Base-by-base conservation (phyloP, 1,284 basidiomycete species). In the Cronartium quercuum region DNA sequence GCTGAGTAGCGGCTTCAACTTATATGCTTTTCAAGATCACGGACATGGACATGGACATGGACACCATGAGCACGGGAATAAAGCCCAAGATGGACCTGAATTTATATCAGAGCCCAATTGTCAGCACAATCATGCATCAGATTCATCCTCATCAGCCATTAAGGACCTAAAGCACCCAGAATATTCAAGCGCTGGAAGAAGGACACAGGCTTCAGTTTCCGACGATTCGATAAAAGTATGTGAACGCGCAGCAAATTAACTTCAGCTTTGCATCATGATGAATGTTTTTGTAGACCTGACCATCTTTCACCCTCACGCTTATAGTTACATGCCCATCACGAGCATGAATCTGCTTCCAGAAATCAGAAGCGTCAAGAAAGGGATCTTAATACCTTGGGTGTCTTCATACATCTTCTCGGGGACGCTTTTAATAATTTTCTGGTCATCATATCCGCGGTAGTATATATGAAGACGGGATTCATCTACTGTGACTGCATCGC, bases 401-500 rank as follows among this genome's bases (percentile, higher is more conserved):
- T 65, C 3, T n/a, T 18, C 18, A 29, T 65, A 10, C 37, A 65
- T 35, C 63, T 65, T 9, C 18, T 40, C 5, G 37, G 38, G 7
- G 29, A 65, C 34, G 7, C 40, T 40, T 35, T 65, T 29, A 42
- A 42, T n/a, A 65, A 40, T 42, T n/a, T 65, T 0, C 21, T 65
- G 38, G 37, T 65, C 9, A 40, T 65, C 37, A 12, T 40, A 35
- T 65, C 63, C 6, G 63, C 63, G n/a, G 7, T 18, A 38, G 21
- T 65, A n/a, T 65, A 65, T 29, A 40, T 41, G 37, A 65, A 65
- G 37, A 65, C 63, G 9, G 40, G 40, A 15, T 65, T 65, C 24
- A 42, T 40, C n/a, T 42, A 65, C 42, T 40, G 35, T 24, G 63
- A 65, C 40, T 24, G 29, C 37, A 65, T 65, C 34, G 63, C 63